Conservation (phyloP, 192 early-diverging fungal genomes). For the Gryganskiella cystojenkinii region DNA sequence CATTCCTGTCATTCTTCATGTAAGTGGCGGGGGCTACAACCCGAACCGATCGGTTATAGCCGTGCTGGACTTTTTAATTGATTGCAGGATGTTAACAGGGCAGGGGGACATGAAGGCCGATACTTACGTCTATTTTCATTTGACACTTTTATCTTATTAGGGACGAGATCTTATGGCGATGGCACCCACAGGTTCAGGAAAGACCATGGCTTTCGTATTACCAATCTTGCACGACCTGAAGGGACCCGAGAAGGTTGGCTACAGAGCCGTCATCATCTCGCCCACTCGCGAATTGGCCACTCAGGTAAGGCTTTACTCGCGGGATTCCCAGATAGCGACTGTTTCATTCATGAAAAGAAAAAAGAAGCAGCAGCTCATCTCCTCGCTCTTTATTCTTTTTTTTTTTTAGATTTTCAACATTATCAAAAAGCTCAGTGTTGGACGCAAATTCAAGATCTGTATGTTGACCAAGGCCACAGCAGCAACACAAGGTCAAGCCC, state of each 20-base stretch:
- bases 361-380: background rate
- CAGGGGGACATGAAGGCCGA: background rate
- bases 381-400: background rate
- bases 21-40: constrained; percentile 16
- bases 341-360: background rate
- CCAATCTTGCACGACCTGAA: constrained; percentile 91
- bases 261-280: constrained; percentile 91
- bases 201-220: constrained; percentile 94
- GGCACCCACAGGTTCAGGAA: constrained; percentile 98
- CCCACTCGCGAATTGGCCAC: constrained; percentile 95
- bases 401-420: constrained; percentile 82
- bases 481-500: constrained; percentile 71
- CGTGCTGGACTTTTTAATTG: too few relatives aligned
- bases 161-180: constrained; percentile 95
- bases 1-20: constrained; percentile 87
- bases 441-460: constrained; percentile 82
- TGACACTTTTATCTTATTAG: constrained; percentile 19
- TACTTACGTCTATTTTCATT: background rate
- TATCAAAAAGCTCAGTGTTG: constrained; percentile 76
- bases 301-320: constrained; percentile 56
- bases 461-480: constrained; percentile 88
- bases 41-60: too few relatives aligned
- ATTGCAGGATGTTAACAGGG: too few relatives aligned
- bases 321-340: background rate
- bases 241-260: constrained; percentile 81